Base-by-base conservation (phyloP, 371 early-diverging fungal genomes). In the Rhizopus sp. region DNA sequence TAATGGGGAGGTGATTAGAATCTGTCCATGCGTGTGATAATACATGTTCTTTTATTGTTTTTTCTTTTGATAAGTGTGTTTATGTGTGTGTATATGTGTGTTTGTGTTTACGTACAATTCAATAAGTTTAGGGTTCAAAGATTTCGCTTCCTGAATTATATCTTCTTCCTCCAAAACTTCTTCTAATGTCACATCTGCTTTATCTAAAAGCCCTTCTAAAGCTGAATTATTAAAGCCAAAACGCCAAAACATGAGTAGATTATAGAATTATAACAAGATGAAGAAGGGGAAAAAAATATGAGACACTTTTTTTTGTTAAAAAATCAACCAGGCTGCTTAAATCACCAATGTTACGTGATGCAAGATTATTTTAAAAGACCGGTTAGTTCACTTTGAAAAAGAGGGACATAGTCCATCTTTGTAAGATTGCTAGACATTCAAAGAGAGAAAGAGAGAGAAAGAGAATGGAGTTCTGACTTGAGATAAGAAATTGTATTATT, bases 161-260 rank as follows among this genome's bases (percentile, higher is more conserved):
- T 91, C 92, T 57, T 90, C 91, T 62, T 91, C 89, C 58, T 88
- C 89, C 44, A 92, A 72, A 49, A 91, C 70, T 59, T 90, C 90
- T 42, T 89, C 88, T 40, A 90, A 73, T 15, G 86, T 86, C 45
- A 86, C 78, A 56, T 85, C 85, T 47, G 88, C 89, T 56, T 83
- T 85, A 51, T 90, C 90, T 42, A 92, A 81, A 51, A 91, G 75
- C 53, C 81, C 78, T 64, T 91, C 92, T 49, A 91, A 82, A 49
- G 82, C 83, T 17, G 91, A 88, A 55, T 78, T 78, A 67, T 85
- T 82, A 64, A 87, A 85, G 29, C 93, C 92, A 66, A 91, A 91
- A 47, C 89, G 78, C 89, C 89, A 88, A 73, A 88, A 88, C 89
- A 85, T 85, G 59, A 23, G 2, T 23, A 23, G 23, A 23, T 33